Percentiles rank a stretch among this genome's conserved stretches.
Evolutionary conservation across 2,329 filamentous ascomycete species (phyloP).

Genomic region (Fusarium sp.): DNA sequence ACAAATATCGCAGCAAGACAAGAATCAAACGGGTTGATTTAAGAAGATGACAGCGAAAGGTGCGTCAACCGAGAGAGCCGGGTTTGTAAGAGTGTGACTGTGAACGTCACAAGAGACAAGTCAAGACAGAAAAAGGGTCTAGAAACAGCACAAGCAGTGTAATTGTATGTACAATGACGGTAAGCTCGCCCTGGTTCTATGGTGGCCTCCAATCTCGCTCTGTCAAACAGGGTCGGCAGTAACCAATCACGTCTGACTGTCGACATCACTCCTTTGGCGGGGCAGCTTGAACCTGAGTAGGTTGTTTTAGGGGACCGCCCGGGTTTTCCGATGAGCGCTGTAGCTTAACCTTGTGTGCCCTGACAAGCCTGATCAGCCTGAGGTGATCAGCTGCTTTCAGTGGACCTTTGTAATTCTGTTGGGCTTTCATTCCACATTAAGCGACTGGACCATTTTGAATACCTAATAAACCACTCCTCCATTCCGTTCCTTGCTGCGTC

Average conservation of each 20-base stretch:
- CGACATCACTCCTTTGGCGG: conserved; percentile 40
- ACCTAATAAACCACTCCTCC: neutral
- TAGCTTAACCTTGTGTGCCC: neutral
- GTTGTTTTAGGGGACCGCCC: neutral
- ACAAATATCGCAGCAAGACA: neutral
- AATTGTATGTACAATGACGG: conserved; percentile 46
- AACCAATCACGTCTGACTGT: conserved; percentile 33
- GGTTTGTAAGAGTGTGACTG: conserved; percentile 6
- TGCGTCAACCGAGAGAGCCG: conserved; percentile 34
- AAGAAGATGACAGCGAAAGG: conserved; percentile 10
- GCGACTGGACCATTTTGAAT: conserved; percentile 18
- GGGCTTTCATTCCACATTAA: conserved; percentile 30
- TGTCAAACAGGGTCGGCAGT: conserved; percentile 15
- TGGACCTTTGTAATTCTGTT: conserved; percentile 25
- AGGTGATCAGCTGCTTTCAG: conserved; percentile 26
- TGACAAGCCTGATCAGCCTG: neutral
- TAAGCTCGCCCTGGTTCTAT: conserved; percentile 35
- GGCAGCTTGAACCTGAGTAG: conserved; percentile 24
- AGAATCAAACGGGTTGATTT: neutral
- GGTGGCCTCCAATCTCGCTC: conserved; percentile 40
- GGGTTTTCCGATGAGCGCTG: conserved; percentile 11
- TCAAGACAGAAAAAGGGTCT: conserved; percentile 38
- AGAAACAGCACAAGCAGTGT: conserved; percentile 24
- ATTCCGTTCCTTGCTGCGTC: conserved; percentile 24
- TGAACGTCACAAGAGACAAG: conserved; percentile 22